Evolutionary conservation across 1,284 basidiomycete genomes (phyloP).

Genomic region (Takashimella koratensis): DNA sequence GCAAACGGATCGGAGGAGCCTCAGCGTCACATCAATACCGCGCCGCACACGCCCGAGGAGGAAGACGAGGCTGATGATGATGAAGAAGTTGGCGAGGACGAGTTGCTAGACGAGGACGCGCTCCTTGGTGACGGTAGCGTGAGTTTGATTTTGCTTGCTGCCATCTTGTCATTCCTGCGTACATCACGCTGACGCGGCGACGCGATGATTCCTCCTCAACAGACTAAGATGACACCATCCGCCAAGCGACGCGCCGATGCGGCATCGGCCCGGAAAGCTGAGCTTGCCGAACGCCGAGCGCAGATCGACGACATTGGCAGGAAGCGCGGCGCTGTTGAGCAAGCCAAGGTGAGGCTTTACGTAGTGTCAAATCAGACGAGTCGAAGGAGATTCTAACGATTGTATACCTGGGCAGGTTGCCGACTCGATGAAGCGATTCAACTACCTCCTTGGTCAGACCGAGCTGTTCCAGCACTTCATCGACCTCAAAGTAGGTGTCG

Average conservation of each 20-base stretch:
- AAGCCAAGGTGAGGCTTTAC: slow-evolving; percentile 42
- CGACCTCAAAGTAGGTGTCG: slow-evolving; percentile 84
- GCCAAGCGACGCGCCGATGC: slow-evolving; percentile 29
- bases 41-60: slow-evolving; percentile 29
- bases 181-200: background rate
- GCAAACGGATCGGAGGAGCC: slow-evolving; percentile 36
- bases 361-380: too few species aligned
- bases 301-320: slow-evolving; percentile 42
- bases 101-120: slow-evolving; percentile 24
- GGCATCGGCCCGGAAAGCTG: slow-evolving; percentile 35
- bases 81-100: slow-evolving; percentile 28
- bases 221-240: slow-evolving; percentile 27
- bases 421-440: slow-evolving; percentile 94
- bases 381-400: too few species aligned
- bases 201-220: background rate
- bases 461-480: slow-evolving; percentile 96
- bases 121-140: slow-evolving; percentile 10
- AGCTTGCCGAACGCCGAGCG: slow-evolving; percentile 37
- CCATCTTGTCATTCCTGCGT: background rate
- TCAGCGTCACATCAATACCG: slow-evolving; percentile 39
- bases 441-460: slow-evolving; percentile 89
- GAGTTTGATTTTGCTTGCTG: slow-evolving; percentile 2
- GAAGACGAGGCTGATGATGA: slow-evolving; percentile 16
- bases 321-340: slow-evolving; percentile 44
- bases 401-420: slow-evolving; percentile 59